phyloP scores from a whole-genome alignment of 768 basidiomycete species.

The Psilocybe cyanescens region DNA sequence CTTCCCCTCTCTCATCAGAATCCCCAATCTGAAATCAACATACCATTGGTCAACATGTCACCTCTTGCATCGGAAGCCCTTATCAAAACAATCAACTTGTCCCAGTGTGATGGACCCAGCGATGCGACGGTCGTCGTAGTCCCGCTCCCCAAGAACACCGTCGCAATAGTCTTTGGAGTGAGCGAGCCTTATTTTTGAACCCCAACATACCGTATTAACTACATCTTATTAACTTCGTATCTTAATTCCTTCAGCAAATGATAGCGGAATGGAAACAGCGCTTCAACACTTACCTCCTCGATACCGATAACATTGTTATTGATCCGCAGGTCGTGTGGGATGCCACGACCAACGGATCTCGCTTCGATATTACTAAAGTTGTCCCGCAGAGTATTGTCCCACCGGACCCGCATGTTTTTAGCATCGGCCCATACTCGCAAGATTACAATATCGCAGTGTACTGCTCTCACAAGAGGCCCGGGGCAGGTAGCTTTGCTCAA shows the following conservation, averaged over 20 bases:
- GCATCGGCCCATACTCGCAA: conserved; percentile 6
- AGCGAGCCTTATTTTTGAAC: neutral
- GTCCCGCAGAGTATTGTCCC: neutral
- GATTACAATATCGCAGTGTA: conserved; percentile 14
- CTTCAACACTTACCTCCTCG: conserved; percentile 18
- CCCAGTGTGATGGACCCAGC: neutral
- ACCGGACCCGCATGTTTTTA: conserved; percentile 9
- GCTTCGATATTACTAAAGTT: conserved; percentile 7
- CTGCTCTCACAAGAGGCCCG: conserved; percentile 10
- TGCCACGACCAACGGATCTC: conserved; percentile 3
- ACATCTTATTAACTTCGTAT: neutral
- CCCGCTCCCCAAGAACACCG: conserved; percentile 8
- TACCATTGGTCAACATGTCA: conserved; percentile 2
- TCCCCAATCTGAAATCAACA: no score
- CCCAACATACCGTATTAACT: no score
- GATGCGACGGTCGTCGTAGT: conserved; percentile 11
- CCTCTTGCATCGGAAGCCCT: neutral
- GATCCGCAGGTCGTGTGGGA: conserved; percentile 15
- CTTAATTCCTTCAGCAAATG: conserved; percentile 1
- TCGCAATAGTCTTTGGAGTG: conserved; percentile 16
- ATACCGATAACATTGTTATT: conserved; percentile 12
- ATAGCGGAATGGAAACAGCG: conserved; percentile 10
- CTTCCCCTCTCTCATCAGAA: no score
- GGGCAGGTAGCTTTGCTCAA: neutral
- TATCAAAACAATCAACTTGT: conserved; percentile 3